Conservation (phyloP, 257 asterid species). For the Salvia splendens region DNA sequence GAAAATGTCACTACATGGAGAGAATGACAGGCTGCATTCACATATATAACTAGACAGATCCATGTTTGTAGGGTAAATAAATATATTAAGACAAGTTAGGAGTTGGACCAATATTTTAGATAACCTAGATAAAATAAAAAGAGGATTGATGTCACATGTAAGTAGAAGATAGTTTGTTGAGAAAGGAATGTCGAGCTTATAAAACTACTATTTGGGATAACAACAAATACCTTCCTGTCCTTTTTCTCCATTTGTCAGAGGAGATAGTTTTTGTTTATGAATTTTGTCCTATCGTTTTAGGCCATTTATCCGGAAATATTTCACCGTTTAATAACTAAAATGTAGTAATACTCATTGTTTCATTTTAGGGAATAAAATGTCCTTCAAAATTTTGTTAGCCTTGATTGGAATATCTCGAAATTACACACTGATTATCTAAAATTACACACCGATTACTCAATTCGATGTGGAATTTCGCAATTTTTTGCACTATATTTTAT, state of each 20-base stretch:
- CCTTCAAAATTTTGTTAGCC: too few relatives aligned
- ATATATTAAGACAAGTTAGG: conserved; percentile 24
- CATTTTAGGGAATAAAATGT: too few relatives aligned
- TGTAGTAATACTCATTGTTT: too few relatives aligned
- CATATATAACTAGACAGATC: conserved; percentile 35
- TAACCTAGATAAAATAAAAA: conserved; percentile 37
- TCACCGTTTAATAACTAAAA: too few relatives aligned
- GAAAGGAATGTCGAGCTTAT: conserved; percentile 40
- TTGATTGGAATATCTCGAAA: too few relatives aligned
- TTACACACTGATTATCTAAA: too few relatives aligned
- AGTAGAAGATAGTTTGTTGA: conserved; percentile 38
- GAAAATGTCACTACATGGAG: conserved; percentile 36
- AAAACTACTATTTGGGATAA: conserved; percentile 7
- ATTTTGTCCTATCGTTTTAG: too few relatives aligned
- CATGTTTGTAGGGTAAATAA: conserved; percentile 39
- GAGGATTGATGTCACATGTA: conserved; percentile 43
- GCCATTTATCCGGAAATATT: too few relatives aligned
- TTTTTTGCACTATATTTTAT: too few relatives aligned
- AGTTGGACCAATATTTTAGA: conserved; percentile 35
- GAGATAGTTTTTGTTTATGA: not conserved
- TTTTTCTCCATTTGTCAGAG: conserved; percentile 16
- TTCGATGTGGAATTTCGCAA: too few relatives aligned
- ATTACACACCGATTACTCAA: too few relatives aligned
- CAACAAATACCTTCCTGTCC: conserved; percentile 19
- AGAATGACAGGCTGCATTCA: conserved; percentile 25